phyloP scores from a whole-genome alignment of 1,284 basidiomycete species.

The Boletus hoseneyae region DNA sequence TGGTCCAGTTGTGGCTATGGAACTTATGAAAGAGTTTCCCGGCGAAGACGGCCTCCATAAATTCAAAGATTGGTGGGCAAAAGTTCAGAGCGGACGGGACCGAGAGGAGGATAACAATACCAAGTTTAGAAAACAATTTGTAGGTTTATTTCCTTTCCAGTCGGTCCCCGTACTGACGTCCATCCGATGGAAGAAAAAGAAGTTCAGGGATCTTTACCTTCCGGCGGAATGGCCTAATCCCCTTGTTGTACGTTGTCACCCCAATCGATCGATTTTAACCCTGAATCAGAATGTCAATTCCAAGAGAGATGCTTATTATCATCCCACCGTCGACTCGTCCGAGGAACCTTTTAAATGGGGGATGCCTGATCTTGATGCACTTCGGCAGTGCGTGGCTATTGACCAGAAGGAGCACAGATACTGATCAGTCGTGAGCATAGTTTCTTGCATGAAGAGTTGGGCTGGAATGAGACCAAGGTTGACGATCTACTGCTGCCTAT shows the following conservation, averaged over 20 bases:
- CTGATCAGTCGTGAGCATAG: conserved; percentile 39
- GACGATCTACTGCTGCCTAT: conserved; percentile 93
- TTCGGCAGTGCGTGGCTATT: conserved; percentile 63
- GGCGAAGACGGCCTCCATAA: conserved; percentile 78
- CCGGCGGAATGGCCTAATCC: conserved; percentile 86
- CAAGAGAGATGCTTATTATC: conserved; percentile 89
- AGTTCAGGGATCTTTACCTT: conserved; percentile 82
- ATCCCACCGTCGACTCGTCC: conserved; percentile 87
- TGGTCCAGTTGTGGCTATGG: conserved; percentile 96
- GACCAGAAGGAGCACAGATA: neutral
- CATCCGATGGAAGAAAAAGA: conserved; percentile 68
- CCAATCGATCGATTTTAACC: conserved; percentile 4
- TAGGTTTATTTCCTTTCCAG: conserved; percentile 41
- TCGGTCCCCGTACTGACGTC: conserved; percentile 14
- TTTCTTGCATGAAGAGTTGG: conserved; percentile 81
- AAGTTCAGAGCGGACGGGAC: conserved; percentile 91
- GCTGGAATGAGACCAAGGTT: conserved; percentile 85
- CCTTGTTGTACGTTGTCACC: conserved; percentile 61
- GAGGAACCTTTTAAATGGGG: conserved; percentile 98
- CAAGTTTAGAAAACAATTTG: conserved; percentile 82
- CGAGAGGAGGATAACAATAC: conserved; percentile 65
- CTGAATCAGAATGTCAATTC: conserved; percentile 1
- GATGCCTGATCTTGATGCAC: conserved; percentile 88
- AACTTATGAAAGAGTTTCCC: conserved; percentile 88
- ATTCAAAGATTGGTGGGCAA: conserved; percentile 95